Base-by-base conservation (phyloP, 208 protist species). In the Trypanosoma cruzi region DNA sequence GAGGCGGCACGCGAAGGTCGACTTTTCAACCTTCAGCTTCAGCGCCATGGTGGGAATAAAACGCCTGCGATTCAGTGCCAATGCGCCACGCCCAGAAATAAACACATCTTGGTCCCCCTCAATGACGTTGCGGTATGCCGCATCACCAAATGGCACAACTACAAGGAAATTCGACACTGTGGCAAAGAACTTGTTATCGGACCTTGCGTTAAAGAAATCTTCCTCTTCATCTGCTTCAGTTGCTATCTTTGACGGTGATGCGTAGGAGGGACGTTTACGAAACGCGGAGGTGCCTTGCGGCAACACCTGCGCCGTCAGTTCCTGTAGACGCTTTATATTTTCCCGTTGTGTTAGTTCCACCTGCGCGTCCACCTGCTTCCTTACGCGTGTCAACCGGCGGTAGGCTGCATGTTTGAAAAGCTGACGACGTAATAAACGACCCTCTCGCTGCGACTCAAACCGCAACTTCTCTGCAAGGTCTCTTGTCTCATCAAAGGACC, bases 111-210 rank as follows among this genome's bases (percentile, higher is more conserved):
- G 72, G 10, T 81, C 26, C 37, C 81, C 80, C 68, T 96, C 89
- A 18, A 96, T 53, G 18, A 96, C 40, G 60, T 77, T 84, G 61
- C 88, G 88, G 60, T 82, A 95, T 32, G 82, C 79, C 6, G 83
- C 86, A 52, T 96, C 92, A 8, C 92, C 92, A 29, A 92, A 94
- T 2, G 92, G 92, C 2, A 96, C 50, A 8, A 96, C 86, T 28
- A 90, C 69, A 59, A 92, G 74, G 56, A 96, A 85, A 65, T 89
- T 77, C 36, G 72, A 76, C 31, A 96, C 72, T 10, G 79, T 85
- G 0, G 79, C 85, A 40, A 86, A 72, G 40, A 90, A 74, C 53
- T 73, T 81, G 73, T 90, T 80, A 49, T 84, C 60, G 22, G 60
- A 75, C 6, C 59, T 75, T 29, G 75, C 62, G 6, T 77, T 64